phyloP scores from a whole-genome alignment of 805 yeast species.

The Myxozyma monticola region DNA sequence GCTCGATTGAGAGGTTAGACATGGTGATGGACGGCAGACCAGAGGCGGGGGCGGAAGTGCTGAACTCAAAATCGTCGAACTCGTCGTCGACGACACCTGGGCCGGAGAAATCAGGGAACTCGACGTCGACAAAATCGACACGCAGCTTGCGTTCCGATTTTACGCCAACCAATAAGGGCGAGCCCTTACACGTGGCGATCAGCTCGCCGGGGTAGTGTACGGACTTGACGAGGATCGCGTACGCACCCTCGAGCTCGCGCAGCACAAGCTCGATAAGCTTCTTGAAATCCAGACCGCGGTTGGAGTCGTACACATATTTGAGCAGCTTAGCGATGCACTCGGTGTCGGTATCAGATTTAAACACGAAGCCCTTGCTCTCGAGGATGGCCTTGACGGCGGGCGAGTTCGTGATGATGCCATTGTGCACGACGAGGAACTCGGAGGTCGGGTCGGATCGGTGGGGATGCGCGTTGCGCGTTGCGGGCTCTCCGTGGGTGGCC shows the following conservation, averaged over 20 bases:
- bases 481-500: conserved; percentile 99
- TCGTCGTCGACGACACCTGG: conserved; percentile 27
- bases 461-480: conserved; percentile 87
- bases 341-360: conserved; percentile 94
- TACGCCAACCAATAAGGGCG: conserved; percentile 95
- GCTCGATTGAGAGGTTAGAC: neutral
- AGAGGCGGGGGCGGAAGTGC: conserved; percentile 52
- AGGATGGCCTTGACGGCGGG: conserved; percentile 85
- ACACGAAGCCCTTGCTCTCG: conserved; percentile 71
- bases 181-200: conserved; percentile 96
- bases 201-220: conserved; percentile 92
- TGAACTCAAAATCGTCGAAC: conserved; percentile 53
- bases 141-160: conserved; percentile 92
- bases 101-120: conserved; percentile 64
- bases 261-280: conserved; percentile 90
- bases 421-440: conserved; percentile 92
- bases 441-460: conserved; percentile 81
- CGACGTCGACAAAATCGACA: conserved; percentile 98
- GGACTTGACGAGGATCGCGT: conserved; percentile 91
- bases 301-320: conserved; percentile 84
- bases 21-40: conserved; percentile 43
- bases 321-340: conserved; percentile 96
- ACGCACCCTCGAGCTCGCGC: conserved; percentile 94
- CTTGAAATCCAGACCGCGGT: conserved; percentile 76
- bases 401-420: conserved; percentile 96